Base-by-base conservation (phyloP, 306 rosid genomes). In the barrel medic (Medicago truncatula) region DNA sequence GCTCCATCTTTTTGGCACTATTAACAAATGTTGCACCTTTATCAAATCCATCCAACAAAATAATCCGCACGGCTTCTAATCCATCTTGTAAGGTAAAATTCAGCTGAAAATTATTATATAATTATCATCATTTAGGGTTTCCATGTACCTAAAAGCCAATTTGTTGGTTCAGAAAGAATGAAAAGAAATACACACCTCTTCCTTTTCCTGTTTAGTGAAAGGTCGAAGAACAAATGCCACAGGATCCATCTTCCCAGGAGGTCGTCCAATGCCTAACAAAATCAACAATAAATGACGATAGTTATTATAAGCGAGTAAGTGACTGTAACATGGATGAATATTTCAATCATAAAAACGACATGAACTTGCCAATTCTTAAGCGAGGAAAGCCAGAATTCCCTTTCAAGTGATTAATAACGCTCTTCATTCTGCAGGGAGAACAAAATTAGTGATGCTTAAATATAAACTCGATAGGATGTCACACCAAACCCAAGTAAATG, bases 321-420 rank as follows among this genome's bases (percentile, higher is more conserved):
- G 36, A 77, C 47, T 50, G 61, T 4, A 34, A 38, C 9, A 49
- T 46, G 68, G 58, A 76, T 70, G 65, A n/a, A 18, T 18, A 9
- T 72, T 21, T 66, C 38, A 79, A 50, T 67, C 60, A 18, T 8
- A 65, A 54, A 53, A 16, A 71, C 60, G 4, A 80, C 6, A 72
- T 40, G 60, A 5, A 75, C 68, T 3, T 88, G 89, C 99, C 97
- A 9, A 92, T 87, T 83, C 93, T 86, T 79, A 90, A 77, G 53
- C 99, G 97, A 53, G 97, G 93, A 80, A 92, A 92, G 76, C 84
- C 91, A 56, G 70, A 75, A 73, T 83, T 88, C 76, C 93, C 97
- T 86, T 92, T 88, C 49, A 95, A 89, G 84, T 90, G 97, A 88
- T 83, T 92, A 77, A 92, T 87, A 75, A 92, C 71, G 76, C 91